Evolutionary conservation across 2,329 filamentous ascomycete genomes (phyloP).

Genomic region (Fusarium poae): DNA sequence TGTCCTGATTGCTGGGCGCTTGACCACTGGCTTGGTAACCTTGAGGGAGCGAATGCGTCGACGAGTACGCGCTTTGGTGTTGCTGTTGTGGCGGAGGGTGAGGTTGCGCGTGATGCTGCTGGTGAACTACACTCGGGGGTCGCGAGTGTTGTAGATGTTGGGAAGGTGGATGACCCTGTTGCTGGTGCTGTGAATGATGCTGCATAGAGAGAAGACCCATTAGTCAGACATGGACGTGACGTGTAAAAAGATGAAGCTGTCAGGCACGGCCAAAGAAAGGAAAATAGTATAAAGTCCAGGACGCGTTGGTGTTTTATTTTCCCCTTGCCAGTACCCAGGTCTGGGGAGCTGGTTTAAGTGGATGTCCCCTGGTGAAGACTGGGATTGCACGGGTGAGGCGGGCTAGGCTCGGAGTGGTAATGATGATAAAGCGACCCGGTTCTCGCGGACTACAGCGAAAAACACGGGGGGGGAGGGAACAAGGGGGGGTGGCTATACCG

Average conservation of each 20-base stretch:
- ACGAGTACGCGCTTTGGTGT: constrained; percentile 74
- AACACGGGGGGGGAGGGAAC: constrained; percentile 42
- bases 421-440: constrained; percentile 57
- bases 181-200: constrained; percentile 81
- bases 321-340: constrained; percentile 62
- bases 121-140: constrained; percentile 79
- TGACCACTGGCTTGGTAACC: constrained; percentile 77
- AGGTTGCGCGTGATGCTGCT: constrained; percentile 77
- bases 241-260: constrained; percentile 51
- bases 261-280: constrained; percentile 50
- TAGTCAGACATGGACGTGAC: constrained; percentile 61
- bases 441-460: constrained; percentile 49
- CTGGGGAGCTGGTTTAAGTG: constrained; percentile 58
- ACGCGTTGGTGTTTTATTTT: constrained; percentile 66
- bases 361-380: constrained; percentile 60
- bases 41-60: constrained; percentile 73
- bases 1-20: constrained; percentile 73
- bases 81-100: constrained; percentile 73
- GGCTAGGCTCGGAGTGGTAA: constrained; percentile 60
- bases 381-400: constrained; percentile 64
- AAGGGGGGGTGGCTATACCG: constrained; percentile 50
- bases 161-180: constrained; percentile 77
- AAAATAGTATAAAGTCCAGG: constrained; percentile 58
- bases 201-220: constrained; percentile 74
- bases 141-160: constrained; percentile 78